Conservation (phyloP, 495 filamentous ascomycete species). For the Rhizodiscina lignyota region DNA sequence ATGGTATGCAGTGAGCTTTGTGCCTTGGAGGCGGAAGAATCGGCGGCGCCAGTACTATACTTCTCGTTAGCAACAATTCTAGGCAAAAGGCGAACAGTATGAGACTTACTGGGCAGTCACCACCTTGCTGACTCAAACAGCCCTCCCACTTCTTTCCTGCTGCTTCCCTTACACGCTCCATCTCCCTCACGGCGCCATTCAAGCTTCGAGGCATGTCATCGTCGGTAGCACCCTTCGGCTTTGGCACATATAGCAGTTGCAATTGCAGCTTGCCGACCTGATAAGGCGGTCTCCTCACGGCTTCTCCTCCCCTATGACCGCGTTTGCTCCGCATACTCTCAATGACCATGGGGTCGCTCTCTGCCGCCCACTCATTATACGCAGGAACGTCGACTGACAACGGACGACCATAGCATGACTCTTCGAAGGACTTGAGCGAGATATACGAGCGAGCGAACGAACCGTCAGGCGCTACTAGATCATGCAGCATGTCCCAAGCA, state of each 20-base stretch:
- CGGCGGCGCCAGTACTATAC: slow-evolving; percentile 86
- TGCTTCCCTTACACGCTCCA: slow-evolving; percentile 69
- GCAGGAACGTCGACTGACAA: slow-evolving; percentile 76
- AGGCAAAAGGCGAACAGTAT: not conserved
- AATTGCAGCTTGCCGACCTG: slow-evolving; percentile 86
- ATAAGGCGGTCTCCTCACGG: slow-evolving; percentile 66
- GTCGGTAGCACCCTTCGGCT: slow-evolving; percentile 72
- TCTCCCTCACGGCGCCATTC: slow-evolving; percentile 81
- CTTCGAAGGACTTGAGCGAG: slow-evolving; percentile 80
- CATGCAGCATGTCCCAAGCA: slow-evolving; percentile 75
- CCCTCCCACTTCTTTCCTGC: slow-evolving; percentile 66
- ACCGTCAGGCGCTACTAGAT: slow-evolving; percentile 74
- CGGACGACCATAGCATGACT: slow-evolving; percentile 67
- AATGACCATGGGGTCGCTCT: slow-evolving; percentile 38
- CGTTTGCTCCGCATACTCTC: slow-evolving; percentile 75
- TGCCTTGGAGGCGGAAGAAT: slow-evolving; percentile 85
- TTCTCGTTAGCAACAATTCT: slow-evolving; percentile 14
- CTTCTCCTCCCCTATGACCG: slow-evolving; percentile 15
- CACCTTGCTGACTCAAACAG: slow-evolving; percentile 84
- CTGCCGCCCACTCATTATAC: slow-evolving; percentile 96
- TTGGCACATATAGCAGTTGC: slow-evolving; percentile 85
- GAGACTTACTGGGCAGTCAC: slow-evolving; percentile 83
- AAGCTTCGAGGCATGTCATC: slow-evolving; percentile 99
- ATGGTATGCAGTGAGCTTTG: slow-evolving; percentile 89
- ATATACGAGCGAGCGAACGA: slow-evolving; percentile 89